Percentiles rank a stretch among this genome's conserved stretches.
Evolutionary conservation across 2,329 filamentous ascomycete species (phyloP).

Genomic region (Sarocladium brachiariae): DNA sequence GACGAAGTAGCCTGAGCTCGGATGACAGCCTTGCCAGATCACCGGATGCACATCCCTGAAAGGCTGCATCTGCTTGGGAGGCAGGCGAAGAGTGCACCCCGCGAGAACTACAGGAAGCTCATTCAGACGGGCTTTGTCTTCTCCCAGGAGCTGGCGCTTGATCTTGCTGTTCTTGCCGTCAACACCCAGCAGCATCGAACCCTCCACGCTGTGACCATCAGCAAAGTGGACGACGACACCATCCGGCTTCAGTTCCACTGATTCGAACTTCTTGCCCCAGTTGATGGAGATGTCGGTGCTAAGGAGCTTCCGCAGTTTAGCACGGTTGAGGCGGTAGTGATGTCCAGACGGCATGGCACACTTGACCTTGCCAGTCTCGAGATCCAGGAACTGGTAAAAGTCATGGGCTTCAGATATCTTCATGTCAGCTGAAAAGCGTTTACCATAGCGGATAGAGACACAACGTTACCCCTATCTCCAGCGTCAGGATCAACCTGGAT

Average conservation of each 20-base stretch:
- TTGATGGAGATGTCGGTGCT: conserved; percentile 1
- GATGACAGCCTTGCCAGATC: conserved; percentile 3
- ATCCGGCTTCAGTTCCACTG: neutral
- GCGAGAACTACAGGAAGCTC: conserved; percentile 2
- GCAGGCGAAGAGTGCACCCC: neutral
- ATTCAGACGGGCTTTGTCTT: neutral
- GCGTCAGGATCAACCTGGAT: conserved; percentile 4
- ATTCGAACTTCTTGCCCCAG: neutral
- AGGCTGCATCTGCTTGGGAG: conserved; percentile 4
- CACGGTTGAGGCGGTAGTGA: conserved; percentile 2
- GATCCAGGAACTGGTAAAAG: neutral
- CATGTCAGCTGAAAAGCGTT: neutral
- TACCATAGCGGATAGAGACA: neutral
- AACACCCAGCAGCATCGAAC: neutral
- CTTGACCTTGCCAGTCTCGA: conserved; percentile 1
- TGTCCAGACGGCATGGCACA: conserved; percentile 3
- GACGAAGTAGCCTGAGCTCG: neutral
- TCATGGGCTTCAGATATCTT: neutral
- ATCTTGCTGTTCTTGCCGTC: conserved; percentile 5
- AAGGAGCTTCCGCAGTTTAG: neutral
- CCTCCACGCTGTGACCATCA: neutral
- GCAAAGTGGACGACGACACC: conserved; percentile 2
- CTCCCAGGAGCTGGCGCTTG: neutral
- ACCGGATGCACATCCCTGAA: conserved; percentile 3
- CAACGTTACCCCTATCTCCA: neutral